Conservation (phyloP, 2,329 filamentous ascomycete species). For the Plectosphaerella sp. region DNA sequence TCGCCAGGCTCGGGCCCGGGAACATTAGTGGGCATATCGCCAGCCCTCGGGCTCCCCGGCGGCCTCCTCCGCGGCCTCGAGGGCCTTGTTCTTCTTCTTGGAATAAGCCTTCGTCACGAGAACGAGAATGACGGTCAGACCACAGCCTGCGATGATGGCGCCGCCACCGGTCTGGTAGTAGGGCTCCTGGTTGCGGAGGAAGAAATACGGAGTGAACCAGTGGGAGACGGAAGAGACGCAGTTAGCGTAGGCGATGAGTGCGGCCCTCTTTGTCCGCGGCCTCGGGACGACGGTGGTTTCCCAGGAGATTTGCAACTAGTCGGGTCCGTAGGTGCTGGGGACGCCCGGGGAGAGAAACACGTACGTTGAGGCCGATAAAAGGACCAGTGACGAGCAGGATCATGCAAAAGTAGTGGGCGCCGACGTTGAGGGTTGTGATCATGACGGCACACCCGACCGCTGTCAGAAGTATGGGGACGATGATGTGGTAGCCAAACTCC, state of each 20-base stretch:
- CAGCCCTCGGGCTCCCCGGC: slow-evolving; percentile 6
- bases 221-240: slow-evolving; percentile 32
- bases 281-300: slow-evolving; percentile 34
- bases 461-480: slow-evolving; percentile 29
- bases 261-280: slow-evolving; percentile 33
- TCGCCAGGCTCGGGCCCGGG: no score
- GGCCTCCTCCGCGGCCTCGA: slow-evolving; percentile 13
- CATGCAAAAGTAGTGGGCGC: slow-evolving; percentile 35
- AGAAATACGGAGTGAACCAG: slow-evolving; percentile 37
- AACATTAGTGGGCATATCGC: slow-evolving; percentile 4
- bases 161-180: slow-evolving; percentile 23
- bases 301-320: slow-evolving; percentile 31
- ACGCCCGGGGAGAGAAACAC: not conserved
- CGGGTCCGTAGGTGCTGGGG: no score
- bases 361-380: slow-evolving; percentile 29
- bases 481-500: slow-evolving; percentile 35
- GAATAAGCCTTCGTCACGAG: slow-evolving; percentile 17
- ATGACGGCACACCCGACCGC: slow-evolving; percentile 34
- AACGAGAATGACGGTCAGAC: slow-evolving; percentile 13
- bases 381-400: slow-evolving; percentile 33
- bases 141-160: slow-evolving; percentile 19
- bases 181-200: slow-evolving; percentile 21
- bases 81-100: slow-evolving; percentile 16
- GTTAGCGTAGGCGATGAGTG: slow-evolving; percentile 36
- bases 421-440: slow-evolving; percentile 34